phyloP scores from a whole-genome alignment of 2,329 filamentous ascomycete species.

The Fusarium sp. region DNA sequence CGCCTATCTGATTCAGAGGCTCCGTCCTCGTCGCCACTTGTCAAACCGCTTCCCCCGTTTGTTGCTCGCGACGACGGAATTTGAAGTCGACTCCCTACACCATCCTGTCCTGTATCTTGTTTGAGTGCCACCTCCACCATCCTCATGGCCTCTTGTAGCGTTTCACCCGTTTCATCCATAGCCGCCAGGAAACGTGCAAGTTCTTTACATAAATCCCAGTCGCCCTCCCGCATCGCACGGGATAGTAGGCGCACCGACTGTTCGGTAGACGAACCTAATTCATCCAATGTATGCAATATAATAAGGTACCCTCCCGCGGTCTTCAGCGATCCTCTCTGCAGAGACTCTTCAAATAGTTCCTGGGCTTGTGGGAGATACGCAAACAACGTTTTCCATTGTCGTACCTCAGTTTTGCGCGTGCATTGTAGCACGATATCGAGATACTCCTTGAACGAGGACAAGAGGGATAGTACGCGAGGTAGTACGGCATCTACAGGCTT shows the following conservation, averaged over 20 bases:
- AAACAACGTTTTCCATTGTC: constrained; percentile 95
- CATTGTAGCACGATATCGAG: constrained; percentile 97
- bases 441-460: constrained; percentile 84
- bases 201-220: constrained; percentile 97
- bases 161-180: constrained; percentile 87
- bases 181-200: constrained; percentile 94
- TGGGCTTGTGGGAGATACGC: constrained; percentile 89
- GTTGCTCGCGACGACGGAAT: constrained; percentile 49
- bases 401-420: constrained; percentile 94
- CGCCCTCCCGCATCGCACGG: constrained; percentile 83
- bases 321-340: constrained; percentile 87
- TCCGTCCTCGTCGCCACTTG: constrained; percentile 52
- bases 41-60: constrained; percentile 50
- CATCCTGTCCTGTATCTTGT: constrained; percentile 47
- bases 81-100: constrained; percentile 49
- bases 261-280: constrained; percentile 75
- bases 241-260: constrained; percentile 85
- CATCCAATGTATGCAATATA: constrained; percentile 86
- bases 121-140: constrained; percentile 62
- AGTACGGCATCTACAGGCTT: constrained; percentile 73
- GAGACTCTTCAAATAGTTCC: constrained; percentile 91
- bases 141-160: constrained; percentile 78
- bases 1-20: constrained; percentile 53
- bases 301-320: constrained; percentile 97
- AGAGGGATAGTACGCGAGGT: constrained; percentile 70